Base-by-base conservation (phyloP, 768 basidiomycete genomes). In the Pseudohyphozyma bogoriensis region DNA sequence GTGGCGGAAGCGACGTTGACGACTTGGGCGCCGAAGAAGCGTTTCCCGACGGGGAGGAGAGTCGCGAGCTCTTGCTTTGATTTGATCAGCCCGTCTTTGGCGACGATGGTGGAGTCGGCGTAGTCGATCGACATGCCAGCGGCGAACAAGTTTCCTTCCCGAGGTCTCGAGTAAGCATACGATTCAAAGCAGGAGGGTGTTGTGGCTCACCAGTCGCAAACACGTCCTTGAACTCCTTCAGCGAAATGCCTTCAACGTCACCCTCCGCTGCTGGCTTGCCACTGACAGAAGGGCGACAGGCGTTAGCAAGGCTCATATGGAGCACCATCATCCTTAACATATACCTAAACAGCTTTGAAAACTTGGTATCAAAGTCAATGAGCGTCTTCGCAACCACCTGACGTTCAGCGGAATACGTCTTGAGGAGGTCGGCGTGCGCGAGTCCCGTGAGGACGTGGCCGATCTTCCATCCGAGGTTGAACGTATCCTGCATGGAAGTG, bases 321-420 rank as follows among this genome's bases (percentile, higher is more conserved):
- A n/a, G n/a, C n/a, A n/a, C n/a, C n/a, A n/a, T n/a, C n/a, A n/a
- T n/a, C n/a, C n/a, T n/a, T n/a, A n/a, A n/a, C 7, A 35, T 4
- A 52, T 10, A 10, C 12, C 24, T 7, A 51, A 47, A 35, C 22
- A 32, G 39, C 22, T 33, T 26, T 10, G 45, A 32, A 29, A 47
- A 47, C 36, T 37, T 36, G 51, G 35, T 36, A 16, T 37, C 35
- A 24, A 24, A 26, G 51, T 78, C 67, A 61, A 87, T 87, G 60
- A 89, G 77, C 59, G 86, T 84, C 72, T 83, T 79, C 0, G 86
- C 85, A 60, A 70, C 63, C 28, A 62, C 53, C 59, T 68, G 78
- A 31, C 86, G 77, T 68, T 89, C 86, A 31, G 74, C 60, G 70
- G 86, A 56, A 56, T 71, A 71, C 1, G 70, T 67, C 26, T 51